These are phyloP conservation scores for Trypanosoma avium DNA, from an alignment of 208 protist species.

Conservation along the genomic window DNA sequence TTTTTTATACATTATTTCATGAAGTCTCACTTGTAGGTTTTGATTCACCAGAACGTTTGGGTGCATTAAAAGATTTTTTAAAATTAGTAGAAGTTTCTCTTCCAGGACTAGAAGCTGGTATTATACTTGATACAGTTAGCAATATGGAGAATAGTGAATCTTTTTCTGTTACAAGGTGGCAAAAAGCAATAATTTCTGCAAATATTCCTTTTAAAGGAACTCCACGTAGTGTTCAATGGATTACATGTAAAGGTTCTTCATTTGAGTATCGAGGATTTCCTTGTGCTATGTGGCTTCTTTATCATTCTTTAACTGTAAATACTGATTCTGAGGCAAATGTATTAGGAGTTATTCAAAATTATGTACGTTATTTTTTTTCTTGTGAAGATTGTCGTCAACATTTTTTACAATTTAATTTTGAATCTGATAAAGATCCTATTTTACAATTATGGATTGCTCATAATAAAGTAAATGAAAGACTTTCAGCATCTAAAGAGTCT, in stretches of 20 bases:
- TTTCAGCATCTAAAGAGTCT: constrained; percentile 23
- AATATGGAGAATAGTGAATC: not conserved
- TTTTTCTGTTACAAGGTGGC: constrained; percentile 33
- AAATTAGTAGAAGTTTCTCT: constrained; percentile 35
- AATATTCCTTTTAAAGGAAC: constrained; percentile 51
- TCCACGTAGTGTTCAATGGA: constrained; percentile 45
- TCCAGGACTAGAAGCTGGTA: constrained; percentile 37
- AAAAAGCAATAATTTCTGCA: constrained; percentile 38
- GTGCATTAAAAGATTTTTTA: constrained; percentile 48
- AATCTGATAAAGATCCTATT: constrained; percentile 27
- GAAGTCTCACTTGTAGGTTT: constrained; percentile 53
- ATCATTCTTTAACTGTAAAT: constrained; percentile 57
- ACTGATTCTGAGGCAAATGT: constrained; percentile 6
- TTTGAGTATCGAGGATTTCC: constrained; percentile 65
- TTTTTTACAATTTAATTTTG: constrained; percentile 49
- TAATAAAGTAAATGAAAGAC: constrained; percentile 62
- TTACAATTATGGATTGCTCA: constrained; percentile 74
- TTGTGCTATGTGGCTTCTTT: constrained; percentile 77
- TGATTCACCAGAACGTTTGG: constrained; percentile 16
- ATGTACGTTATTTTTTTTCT: constrained; percentile 59
- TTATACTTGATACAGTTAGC: constrained; percentile 33
- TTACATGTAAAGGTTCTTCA: constrained; percentile 55
- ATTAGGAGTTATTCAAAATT: constrained; percentile 51
- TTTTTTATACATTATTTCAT: constrained; percentile 59
- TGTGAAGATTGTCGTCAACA: constrained; percentile 58